Evolutionary conservation across 768 basidiomycete genomes (phyloP).

Genomic region (Leccinum obscurum): DNA sequence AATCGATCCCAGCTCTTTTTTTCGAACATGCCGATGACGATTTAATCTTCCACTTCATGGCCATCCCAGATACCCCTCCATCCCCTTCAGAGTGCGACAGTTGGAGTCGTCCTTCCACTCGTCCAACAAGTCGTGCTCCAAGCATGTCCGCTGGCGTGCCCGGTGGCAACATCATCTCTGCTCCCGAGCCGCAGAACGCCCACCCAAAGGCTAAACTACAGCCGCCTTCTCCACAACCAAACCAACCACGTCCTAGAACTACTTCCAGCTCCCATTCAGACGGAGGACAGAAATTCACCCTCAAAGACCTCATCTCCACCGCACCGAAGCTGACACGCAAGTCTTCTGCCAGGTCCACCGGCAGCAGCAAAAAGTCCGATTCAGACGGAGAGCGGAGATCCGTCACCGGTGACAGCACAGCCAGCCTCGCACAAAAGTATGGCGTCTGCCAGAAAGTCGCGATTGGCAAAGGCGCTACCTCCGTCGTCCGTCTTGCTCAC

Average conservation of each 20-base stretch:
- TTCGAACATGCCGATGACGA: conserved; percentile 9
- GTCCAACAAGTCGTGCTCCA: conserved; percentile 50
- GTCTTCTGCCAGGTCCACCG: conserved; percentile 68
- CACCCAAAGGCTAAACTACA: conserved; percentile 22
- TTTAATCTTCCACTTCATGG: conserved; percentile 31
- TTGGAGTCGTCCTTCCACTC: conserved; percentile 61
- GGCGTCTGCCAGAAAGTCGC: conserved; percentile 96
- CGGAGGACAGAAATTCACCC: conserved; percentile 71
- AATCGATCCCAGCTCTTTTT: conserved; percentile 3
- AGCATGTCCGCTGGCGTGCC: conserved; percentile 39
- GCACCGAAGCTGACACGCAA: conserved; percentile 76
- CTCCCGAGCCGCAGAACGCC: conserved; percentile 32
- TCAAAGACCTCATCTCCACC: conserved; percentile 74
- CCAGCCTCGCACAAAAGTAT: conserved; percentile 82
- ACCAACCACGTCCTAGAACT: conserved; percentile 33
- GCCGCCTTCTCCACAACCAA: conserved; percentile 20
- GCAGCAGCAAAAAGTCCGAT: conserved; percentile 65
- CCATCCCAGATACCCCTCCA: conserved; percentile 46
- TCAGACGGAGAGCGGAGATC: conserved; percentile 53
- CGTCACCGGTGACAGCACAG: conserved; percentile 51
- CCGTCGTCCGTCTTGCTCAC: conserved; percentile 93
- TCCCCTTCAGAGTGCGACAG: conserved; percentile 58
- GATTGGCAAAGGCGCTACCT: conserved; percentile 98
- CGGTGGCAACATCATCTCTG: conserved; percentile 30
- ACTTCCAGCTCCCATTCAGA: conserved; percentile 56